Base-by-base conservation (phyloP, 768 basidiomycete species). In the Kwoniella botswanensis region DNA sequence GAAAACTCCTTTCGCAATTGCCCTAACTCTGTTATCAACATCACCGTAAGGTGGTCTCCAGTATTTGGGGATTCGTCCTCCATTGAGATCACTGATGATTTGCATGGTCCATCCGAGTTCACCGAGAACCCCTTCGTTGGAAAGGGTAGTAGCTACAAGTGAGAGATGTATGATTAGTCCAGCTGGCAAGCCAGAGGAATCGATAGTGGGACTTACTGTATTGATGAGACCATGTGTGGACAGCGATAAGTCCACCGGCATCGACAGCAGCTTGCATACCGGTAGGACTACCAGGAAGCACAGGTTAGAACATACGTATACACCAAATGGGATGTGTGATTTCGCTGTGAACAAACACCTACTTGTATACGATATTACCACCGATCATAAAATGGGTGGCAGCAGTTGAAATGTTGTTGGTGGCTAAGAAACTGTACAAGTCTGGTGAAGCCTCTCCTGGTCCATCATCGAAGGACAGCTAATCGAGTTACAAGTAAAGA, bases 381-480 rank as follows among this genome's bases (percentile, higher is more conserved):
- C 94, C 94, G 73, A 97, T 95, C 86, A 94, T 88, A 82, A 95
- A 96, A 80, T 95, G 93, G 4, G 94, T 95, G 3, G 89, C 90
- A n/a, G 75, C 70, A 59, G 58, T 57, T n/a, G 77, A 71, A 44
- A 75, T 73, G 70, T 90, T 88, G 68, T 94, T 87, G n/a, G 85
- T 65, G 69, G 86, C 73, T 60, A 96, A 85, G 82, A 93, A 95
- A 7, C 87, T 76, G 77, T 92, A 88, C 21, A 96, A 87, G 12
- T 64, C 59, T 13, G 79, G 71, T 4, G 85, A 85, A 2, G 84
- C 73, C 3, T 64, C 41, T 9, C 76, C 67, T n/a, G 81, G 79
- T 54, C 82, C 82, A 68, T 83, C 82, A 58, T 83, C 82, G 64
- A 83, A 82, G 22, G 76, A 75, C 24, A 82, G 68, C 71, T 79